Conservation (phyloP, 148 eudicot species). For the Rhododendron kiyosumense region DNA sequence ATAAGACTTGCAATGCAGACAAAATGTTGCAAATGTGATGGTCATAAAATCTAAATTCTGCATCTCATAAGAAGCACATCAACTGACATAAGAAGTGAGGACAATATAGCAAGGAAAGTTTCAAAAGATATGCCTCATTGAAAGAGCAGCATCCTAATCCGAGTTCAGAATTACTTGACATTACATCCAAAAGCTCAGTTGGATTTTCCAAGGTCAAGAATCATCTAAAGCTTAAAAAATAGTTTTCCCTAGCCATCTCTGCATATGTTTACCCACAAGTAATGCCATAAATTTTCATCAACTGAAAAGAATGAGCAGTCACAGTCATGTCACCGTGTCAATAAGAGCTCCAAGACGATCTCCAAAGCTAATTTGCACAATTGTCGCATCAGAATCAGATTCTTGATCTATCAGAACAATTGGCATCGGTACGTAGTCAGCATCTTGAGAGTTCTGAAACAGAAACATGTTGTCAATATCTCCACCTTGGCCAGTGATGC, state of each 20-base stretch:
- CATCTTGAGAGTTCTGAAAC: conserved; percentile 51
- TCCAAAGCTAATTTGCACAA: conserved; percentile 90
- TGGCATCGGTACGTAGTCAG: conserved; percentile 70
- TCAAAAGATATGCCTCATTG: not conserved
- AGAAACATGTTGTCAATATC: not conserved
- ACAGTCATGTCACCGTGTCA: conserved; percentile 64
- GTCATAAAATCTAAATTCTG: not conserved
- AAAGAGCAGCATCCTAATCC: not conserved
- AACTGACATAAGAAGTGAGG: not conserved
- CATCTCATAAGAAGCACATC: not conserved
- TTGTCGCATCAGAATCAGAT: conserved; percentile 67
- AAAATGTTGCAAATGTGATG: not conserved
- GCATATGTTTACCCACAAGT: not conserved
- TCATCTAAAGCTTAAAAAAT: not conserved
- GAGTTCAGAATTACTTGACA: not conserved
- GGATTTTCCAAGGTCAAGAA: not conserved
- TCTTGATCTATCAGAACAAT: conserved; percentile 87
- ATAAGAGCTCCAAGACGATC: conserved; percentile 96
- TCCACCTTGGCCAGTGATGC: not conserved
- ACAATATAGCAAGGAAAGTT: not conserved
- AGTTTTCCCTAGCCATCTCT: not conserved
- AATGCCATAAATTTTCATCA: not conserved
- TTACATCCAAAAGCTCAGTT: not conserved
- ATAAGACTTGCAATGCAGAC: not conserved
- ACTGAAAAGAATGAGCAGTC: not conserved